Base-by-base conservation (phyloP, 1,139 yeast species). In the Kluyveromyces sp. region DNA sequence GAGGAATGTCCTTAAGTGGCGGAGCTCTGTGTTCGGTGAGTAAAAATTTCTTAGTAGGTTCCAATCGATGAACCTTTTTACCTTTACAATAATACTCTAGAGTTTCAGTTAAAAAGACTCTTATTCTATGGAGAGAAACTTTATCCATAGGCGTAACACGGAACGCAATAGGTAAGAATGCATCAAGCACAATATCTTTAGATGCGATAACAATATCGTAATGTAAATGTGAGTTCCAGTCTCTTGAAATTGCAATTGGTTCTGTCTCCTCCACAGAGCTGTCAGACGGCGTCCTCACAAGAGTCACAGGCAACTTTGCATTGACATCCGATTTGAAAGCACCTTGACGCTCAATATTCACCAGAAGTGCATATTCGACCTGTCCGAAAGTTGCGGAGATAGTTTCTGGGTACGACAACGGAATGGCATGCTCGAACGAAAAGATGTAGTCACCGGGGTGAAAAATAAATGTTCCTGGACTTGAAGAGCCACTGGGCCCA, bases 151-250 rank as follows among this genome's bases (percentile, higher is more conserved):
- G 97, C 0, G 85, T 81, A 54, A 92, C 76, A 56, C 85, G 73
- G 67, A 92, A 85, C 2, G 92, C 86, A 21, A 92, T 73, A 0
- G 97, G 97, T 43, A 92, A 68, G 57, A 78, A 81, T 3, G 92
- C 81, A 59, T 95, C 90, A 45, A 92, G 72, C 2, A 94, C 82
- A 47, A 90, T 80, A 25, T 92, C 82, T 63, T 92, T 92, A 25
- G 96, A 84, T 39, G 88, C 95, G 47, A 92, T 82, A 30, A 88
- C 82, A 43, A 92, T 88, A 60, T 92, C 97, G 61, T 92, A 92
- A 55, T 82, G 81, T 37, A 92, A 66, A 60, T 86, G 89, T 61
- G 86, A 90, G 63, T 92, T 97, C 98, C 98, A 92, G 55, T 86
- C 92, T 53, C 95, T 74, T 15, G 85, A 74, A 37, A 92, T 89